Evolutionary conservation across 2,329 filamentous ascomycete genomes (phyloP).

Genomic region (Colletotrichum echinochloae): DNA sequence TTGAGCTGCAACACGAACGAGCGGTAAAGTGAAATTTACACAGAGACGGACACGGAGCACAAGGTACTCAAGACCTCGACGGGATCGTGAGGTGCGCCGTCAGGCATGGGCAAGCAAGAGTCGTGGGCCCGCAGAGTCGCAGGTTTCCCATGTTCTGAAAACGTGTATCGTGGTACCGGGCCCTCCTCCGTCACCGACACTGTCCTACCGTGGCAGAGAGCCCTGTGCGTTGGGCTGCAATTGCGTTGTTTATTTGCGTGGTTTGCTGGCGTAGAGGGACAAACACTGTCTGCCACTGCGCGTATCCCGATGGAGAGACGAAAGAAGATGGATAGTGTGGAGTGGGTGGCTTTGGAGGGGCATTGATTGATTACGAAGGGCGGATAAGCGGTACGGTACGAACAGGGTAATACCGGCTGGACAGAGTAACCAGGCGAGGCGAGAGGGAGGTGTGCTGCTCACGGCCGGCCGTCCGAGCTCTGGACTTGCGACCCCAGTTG

Average conservation of each 20-base stretch:
- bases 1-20: conserved; percentile 37
- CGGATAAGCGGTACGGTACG: conserved; percentile 29
- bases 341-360: background rate
- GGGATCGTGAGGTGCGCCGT: conserved; percentile 8
- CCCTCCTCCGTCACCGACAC: background rate
- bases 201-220: conserved; percentile 3
- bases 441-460: too few relatives aligned
- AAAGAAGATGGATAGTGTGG: background rate
- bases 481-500: background rate
- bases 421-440: background rate
- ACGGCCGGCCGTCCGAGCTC: conserved; percentile 14
- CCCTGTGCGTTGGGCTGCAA: conserved; percentile 6
- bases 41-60: conserved; percentile 5
- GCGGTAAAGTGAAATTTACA: conserved; percentile 29
- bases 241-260: conserved; percentile 11
- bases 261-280: conserved; percentile 1
- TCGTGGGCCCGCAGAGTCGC: background rate
- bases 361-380: conserved; percentile 18
- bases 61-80: conserved; percentile 25
- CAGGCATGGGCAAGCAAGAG: background rate
- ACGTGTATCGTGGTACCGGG: conserved; percentile 25
- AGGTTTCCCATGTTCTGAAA: background rate
- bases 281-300: background rate
- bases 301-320: conserved; percentile 20
- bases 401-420: conserved; percentile 15